A percentile compares a stretch with the other conserved stretches of the same genome.
These are phyloP conservation scores for Akanthomyces dipterigenus DNA, from an alignment of 2,329 filamentous ascomycete genomes.

Conservation along the genomic window DNA sequence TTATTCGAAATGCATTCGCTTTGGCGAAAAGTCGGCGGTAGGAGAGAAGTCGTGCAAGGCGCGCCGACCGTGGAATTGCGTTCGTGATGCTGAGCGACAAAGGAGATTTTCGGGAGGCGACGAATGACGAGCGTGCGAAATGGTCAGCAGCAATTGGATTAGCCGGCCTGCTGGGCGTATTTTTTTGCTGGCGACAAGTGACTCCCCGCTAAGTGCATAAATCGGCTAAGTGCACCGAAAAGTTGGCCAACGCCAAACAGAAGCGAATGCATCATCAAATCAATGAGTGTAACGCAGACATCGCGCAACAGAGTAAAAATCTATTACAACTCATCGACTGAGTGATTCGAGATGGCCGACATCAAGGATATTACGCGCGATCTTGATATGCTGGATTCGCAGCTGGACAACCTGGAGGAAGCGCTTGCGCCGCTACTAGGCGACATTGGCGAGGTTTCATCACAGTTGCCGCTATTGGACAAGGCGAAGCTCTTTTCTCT, in stretches of 20 bases:
- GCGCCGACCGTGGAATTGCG: neutral
- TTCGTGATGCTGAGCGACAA: neutral
- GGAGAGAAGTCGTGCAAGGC: neutral
- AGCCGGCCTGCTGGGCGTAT: neutral
- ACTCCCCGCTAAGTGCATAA: slow-evolving; percentile 11
- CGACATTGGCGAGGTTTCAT: slow-evolving; percentile 59
- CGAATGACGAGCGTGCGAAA: neutral
- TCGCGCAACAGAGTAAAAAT: neutral
- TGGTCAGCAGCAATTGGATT: slow-evolving; percentile 10
- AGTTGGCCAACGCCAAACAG: neutral
- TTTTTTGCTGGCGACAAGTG: neutral
- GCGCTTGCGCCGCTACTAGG: slow-evolving; percentile 67
- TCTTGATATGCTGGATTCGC: slow-evolving; percentile 66
- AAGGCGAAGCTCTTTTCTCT: slow-evolving; percentile 92
- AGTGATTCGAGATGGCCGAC: slow-evolving; percentile 29
- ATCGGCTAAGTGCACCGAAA: slow-evolving; percentile 5
- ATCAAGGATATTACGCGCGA: slow-evolving; percentile 56
- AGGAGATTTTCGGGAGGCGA: slow-evolving; percentile 3
- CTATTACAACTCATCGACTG: neutral
- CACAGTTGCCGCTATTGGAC: slow-evolving; percentile 83
- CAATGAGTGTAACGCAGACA: neutral
- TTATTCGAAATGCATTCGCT: neutral
- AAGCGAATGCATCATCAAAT: neutral
- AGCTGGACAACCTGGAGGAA: slow-evolving; percentile 73
- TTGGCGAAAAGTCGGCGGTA: neutral